phyloP scores from a whole-genome alignment of 768 basidiomycete genomes.

The Tulasnella sp. region DNA sequence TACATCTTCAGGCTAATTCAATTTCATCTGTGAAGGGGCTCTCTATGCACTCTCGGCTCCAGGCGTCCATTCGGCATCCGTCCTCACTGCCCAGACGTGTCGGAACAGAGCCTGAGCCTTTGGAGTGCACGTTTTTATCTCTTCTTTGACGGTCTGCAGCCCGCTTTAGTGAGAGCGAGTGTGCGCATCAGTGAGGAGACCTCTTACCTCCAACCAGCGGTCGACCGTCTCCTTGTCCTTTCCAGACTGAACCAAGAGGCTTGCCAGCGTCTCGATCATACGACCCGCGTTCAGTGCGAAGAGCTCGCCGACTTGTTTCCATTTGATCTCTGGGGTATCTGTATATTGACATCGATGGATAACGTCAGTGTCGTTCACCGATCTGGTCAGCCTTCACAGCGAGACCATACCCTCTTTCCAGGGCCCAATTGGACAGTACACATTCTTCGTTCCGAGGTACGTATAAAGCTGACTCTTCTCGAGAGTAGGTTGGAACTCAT shows the following conservation, averaged over 20 bases:
- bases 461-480: background rate
- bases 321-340: background rate
- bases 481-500: background rate
- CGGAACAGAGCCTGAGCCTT: background rate
- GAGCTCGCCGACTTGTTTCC: background rate
- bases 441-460: background rate
- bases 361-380: background rate
- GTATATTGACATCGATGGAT: background rate
- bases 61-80: background rate
- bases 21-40: background rate
- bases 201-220: background rate
- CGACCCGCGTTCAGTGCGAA: background rate
- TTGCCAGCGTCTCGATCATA: background rate
- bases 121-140: background rate
- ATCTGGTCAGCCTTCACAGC: background rate
- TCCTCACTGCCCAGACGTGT: background rate
- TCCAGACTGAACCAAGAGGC: background rate
- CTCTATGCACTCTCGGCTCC: background rate
- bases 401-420: background rate
- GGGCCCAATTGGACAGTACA: background rate
- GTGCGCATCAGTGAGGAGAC: no score
- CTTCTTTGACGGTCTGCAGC: background rate
- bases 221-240: background rate
- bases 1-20: no score
- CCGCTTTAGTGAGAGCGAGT: no score